Base-by-base conservation (phyloP, 2,329 filamentous ascomycete genomes). In the Drechslerella dactyloides region DNA sequence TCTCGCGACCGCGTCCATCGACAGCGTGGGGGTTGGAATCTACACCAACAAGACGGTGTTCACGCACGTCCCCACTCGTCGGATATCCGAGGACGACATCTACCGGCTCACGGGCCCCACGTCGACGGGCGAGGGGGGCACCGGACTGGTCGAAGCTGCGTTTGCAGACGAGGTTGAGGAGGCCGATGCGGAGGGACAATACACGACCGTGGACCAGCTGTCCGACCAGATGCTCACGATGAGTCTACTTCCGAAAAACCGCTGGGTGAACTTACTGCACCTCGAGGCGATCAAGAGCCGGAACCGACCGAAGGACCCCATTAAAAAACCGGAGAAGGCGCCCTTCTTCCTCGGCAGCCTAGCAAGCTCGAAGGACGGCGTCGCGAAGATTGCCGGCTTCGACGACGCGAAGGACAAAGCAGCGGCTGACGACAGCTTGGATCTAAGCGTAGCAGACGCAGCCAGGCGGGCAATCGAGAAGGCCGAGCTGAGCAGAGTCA, bases 11-110 rank as follows among this genome's bases (percentile, higher is more conserved):
- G 89, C 92, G 0, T 88, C 92, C 59, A 87, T 91, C 60, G 90
- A 89, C 65, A 87, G 89, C 74, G 85, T 96, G 0, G 94, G 94
- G 11, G 89, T 99, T n/a, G 89, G 91, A 75, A 86, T 99, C 53
- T 99, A 94, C 59, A 97, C 91, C 21, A 99, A 99, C 80, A 90
- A 90, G 77, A 89, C 90, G 0, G 83, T 97, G 0, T 99, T 96
- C 82, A 90, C 88, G 63, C 92, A 96, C 76, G 87, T 96, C 0
- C 89, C 93, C 0, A 96, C 92, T 0, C 85, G 89, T 19, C 90
- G 94, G 76, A 90, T 99, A 68, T 88, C 89, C 2, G 91, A 96
- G 74, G 84, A 86, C 61, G 87, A 91, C 52, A 86, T 96, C 48
- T 82, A 82, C 6, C 81, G 86, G 11, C 84, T 91, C 17, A 81